Conservation (phyloP, 257 asterid species). For the Nicotiana otophora region DNA sequence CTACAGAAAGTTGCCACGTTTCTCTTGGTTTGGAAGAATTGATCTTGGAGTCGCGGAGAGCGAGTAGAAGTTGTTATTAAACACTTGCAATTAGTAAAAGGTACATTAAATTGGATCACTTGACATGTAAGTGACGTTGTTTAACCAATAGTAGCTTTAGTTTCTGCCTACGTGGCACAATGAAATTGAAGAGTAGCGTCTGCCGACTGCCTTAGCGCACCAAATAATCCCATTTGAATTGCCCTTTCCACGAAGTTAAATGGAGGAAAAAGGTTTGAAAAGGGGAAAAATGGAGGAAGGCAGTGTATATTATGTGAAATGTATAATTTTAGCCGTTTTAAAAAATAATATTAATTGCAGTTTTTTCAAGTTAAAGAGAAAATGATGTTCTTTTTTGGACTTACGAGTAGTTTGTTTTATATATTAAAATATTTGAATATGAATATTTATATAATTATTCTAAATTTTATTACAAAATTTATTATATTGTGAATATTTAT, state of each 20-base stretch:
- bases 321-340: too few relatives aligned
- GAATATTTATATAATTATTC: too few relatives aligned
- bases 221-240: background rate
- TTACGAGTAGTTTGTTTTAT: too few relatives aligned
- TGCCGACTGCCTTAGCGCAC: too few relatives aligned
- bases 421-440: too few relatives aligned
- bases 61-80: background rate
- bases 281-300: background rate
- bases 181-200: background rate
- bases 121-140: conserved; percentile 8
- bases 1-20: background rate
- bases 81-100: background rate
- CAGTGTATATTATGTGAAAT: too few relatives aligned
- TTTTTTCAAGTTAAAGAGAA: too few relatives aligned
- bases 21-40: fast-evolving
- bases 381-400: too few relatives aligned
- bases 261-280: background rate
- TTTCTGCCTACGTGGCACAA: background rate
- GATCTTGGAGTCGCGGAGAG: background rate
- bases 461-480: too few relatives aligned
- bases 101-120: background rate
- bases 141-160: conserved; percentile 14
- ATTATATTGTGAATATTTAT: too few relatives aligned
- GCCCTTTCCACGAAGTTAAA: background rate
- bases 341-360: too few relatives aligned